These are phyloP conservation scores for Termitomyces sp. DNA, from an alignment of 768 basidiomycete species.

Conservation along the genomic window DNA sequence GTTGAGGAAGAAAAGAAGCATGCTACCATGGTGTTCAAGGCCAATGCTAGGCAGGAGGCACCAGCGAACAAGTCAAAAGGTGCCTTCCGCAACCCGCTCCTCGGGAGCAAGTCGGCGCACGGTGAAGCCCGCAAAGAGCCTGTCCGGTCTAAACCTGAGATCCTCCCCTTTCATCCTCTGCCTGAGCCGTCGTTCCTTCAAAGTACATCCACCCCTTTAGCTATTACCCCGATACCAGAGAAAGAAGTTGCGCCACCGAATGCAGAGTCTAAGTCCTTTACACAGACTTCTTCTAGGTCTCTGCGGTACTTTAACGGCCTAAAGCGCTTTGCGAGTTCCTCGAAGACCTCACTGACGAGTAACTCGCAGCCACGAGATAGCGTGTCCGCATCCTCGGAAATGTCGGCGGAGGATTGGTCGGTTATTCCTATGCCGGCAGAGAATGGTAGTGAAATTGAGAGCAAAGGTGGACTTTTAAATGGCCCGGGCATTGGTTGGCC, in stretches of 20 bases:
- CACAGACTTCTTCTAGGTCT: constrained; percentile 47
- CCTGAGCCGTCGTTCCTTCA: neutral
- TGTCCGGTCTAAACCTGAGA: constrained; percentile 3
- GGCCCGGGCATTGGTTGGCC: constrained; percentile 40
- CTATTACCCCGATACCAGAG: constrained; percentile 1
- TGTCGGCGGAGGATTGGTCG: constrained; percentile 67
- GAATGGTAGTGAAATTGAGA: constrained; percentile 17
- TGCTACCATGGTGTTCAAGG: constrained; percentile 16
- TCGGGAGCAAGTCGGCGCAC: constrained; percentile 9
- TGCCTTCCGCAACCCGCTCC: constrained; percentile 9
- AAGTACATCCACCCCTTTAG: neutral
- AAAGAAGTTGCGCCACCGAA: constrained; percentile 1
- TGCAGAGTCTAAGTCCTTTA: constrained; percentile 8
- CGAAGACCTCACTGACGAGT: constrained; percentile 19
- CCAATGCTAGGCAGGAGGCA: constrained; percentile 18
- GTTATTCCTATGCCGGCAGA: constrained; percentile 56
- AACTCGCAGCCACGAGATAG: constrained; percentile 49
- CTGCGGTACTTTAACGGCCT: constrained; percentile 45
- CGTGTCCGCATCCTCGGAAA: constrained; percentile 50
- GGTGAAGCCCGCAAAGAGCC: constrained; percentile 2
- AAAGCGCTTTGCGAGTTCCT: constrained; percentile 36
- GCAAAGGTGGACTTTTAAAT: constrained; percentile 7
- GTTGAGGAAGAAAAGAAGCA: constrained; percentile 21
- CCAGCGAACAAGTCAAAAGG: constrained; percentile 12
- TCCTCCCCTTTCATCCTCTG: constrained; percentile 8